Conservation (phyloP, 495 filamentous ascomycete species). For the Tuber indicum region DNA sequence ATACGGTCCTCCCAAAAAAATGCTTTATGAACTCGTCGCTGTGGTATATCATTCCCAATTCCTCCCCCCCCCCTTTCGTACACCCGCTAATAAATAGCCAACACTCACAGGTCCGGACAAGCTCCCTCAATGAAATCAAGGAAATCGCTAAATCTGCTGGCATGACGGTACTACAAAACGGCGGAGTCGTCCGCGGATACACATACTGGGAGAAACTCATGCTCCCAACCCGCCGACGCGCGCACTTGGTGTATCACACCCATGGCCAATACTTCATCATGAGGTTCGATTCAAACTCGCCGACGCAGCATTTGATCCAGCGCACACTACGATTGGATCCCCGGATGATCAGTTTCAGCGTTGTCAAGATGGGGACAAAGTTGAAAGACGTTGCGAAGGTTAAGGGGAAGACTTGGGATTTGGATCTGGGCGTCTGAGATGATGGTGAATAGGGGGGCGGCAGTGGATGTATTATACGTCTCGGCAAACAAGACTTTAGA, state of each 20-base stretch:
- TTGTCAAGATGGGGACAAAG: slow-evolving; percentile 73
- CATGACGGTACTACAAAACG: slow-evolving; percentile 68
- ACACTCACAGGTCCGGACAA: slow-evolving; percentile 69
- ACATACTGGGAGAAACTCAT: slow-evolving; percentile 90
- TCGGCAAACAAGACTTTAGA: not conserved
- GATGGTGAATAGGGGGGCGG: not conserved
- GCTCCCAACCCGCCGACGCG: slow-evolving; percentile 65
- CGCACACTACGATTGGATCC: slow-evolving; percentile 79
- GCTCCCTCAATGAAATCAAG: slow-evolving; percentile 82
- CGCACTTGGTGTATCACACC: slow-evolving; percentile 71
- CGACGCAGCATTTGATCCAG: slow-evolving; percentile 64
- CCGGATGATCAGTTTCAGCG: slow-evolving; percentile 74
- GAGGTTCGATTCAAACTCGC: slow-evolving; percentile 74
- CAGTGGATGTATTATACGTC: slow-evolving; percentile 5
- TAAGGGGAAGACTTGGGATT: slow-evolving; percentile 24
- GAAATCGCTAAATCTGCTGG: slow-evolving; percentile 90
- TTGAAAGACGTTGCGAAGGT: slow-evolving; percentile 36
- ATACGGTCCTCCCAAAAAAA: slow-evolving; percentile 47
- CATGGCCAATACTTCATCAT: slow-evolving; percentile 94
- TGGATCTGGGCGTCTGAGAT: slow-evolving; percentile 11
- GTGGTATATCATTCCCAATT: slow-evolving; percentile 57
- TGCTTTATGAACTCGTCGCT: slow-evolving; percentile 97
- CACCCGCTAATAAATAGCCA: slow-evolving; percentile 2
- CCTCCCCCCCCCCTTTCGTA: not conserved
- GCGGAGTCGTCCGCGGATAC: slow-evolving; percentile 85